Base-by-base conservation (phyloP, 2,329 filamentous ascomycete genomes). In the Thermothelomyces thermophilus region DNA sequence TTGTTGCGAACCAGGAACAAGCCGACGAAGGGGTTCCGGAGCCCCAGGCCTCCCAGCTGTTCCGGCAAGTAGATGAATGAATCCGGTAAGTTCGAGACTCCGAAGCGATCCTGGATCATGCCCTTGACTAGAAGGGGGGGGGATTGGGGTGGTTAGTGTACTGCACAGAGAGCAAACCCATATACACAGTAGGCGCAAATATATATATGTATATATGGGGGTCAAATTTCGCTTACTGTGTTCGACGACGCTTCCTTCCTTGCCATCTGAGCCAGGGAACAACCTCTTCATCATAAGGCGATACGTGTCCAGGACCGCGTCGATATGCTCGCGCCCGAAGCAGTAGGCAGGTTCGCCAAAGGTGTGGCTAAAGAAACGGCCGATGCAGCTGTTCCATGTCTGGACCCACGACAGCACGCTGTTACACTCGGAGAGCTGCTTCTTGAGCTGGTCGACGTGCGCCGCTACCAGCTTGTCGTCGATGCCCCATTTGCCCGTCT, bases 361-460 rank as follows among this genome's bases (percentile, higher is more conserved):
- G 2, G 71, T 73, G 22, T 69, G 66, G 45, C 65, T 66, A 60
- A 75, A 72, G 63, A 74, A 75, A 0, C 68, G 70, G 4, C 65
- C 62, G 8, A 70, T 70, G 56, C 73, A 75, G 30, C 65, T 68
- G 55, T 75, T 75, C 71, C 70, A 72, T 1, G 66, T 68, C 54
- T 64, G 63, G n/a, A 73, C 64, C 63, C 62, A 68, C 20, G 66
- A 64, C 3, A 72, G 59, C 9, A 66, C 59, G 52, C 72, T 77
- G 41, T 69, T 70, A 60, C 73, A 78, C 28, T 73, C 71, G 2
- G 63, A 62, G n/a, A 83, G 72, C 56, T 83, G 79, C 24, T 66
- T 72, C 44, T 69, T 66, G 10, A 83, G 69, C 61, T 83, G 77
- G 31, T 66, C 57, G 28, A 80, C 73, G 54, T 83, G 79, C 11